Conservation (phyloP, 306 rosid species). For the Phaseolus lunatus region DNA sequence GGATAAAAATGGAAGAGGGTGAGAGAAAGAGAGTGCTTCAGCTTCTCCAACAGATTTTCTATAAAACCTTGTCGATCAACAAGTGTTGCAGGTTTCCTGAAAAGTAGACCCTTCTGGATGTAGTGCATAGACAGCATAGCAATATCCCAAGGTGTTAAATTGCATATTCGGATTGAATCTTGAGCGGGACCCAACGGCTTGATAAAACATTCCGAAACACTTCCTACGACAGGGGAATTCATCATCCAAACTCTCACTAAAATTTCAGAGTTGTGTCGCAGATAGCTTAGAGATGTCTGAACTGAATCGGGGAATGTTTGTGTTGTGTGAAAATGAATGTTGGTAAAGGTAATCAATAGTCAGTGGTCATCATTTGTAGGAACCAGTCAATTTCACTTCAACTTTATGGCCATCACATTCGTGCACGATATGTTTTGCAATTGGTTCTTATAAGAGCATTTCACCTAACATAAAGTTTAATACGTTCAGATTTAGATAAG, state of each 20-base stretch:
- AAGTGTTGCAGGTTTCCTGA: neutral
- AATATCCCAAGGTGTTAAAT: constrained; percentile 1
- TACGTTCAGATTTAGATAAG: too few species aligned
- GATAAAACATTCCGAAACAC: neutral
- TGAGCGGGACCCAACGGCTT: neutral
- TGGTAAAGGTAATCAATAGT: too few species aligned
- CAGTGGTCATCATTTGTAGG: too few species aligned
- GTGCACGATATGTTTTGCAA: too few species aligned
- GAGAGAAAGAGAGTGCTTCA: neutral
- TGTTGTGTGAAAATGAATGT: neutral
- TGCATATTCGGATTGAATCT: neutral
- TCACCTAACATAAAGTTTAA: too few species aligned
- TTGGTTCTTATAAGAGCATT: too few species aligned
- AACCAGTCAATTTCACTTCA: too few species aligned
- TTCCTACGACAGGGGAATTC: neutral
- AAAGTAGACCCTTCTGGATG: neutral
- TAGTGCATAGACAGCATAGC: neutral
- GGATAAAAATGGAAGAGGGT: neutral
- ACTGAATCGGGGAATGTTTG: neutral
- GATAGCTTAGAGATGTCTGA: neutral
- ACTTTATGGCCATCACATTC: too few species aligned
- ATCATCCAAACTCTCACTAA: neutral
- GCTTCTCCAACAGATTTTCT: neutral
- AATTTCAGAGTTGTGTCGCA: neutral
- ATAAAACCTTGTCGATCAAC: neutral